phyloP scores from a whole-genome alignment of 2,329 filamentous ascomycete genomes.

The Verticillium tricorpus region DNA sequence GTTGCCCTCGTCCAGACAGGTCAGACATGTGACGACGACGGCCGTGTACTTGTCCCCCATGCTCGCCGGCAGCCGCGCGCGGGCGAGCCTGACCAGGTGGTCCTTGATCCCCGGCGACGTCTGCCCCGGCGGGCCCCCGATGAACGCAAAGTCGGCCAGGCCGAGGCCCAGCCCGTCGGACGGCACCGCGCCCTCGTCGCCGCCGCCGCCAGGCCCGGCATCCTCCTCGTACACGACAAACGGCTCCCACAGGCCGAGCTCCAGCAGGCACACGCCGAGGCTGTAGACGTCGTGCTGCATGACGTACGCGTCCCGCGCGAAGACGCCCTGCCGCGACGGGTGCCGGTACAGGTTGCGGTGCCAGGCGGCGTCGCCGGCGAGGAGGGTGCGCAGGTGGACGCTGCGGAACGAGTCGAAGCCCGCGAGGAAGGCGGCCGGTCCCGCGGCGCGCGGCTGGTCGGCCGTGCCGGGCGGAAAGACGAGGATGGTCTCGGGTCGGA shows the following conservation, averaged over 20 bases:
- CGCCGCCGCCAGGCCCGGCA: background rate
- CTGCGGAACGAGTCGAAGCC: constrained; percentile 39
- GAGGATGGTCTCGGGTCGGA: constrained; percentile 36
- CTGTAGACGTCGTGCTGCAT: constrained; percentile 56
- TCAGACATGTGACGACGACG: constrained; percentile 26
- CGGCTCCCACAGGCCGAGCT: constrained; percentile 44
- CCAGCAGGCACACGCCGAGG: constrained; percentile 47
- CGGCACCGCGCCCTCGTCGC: background rate
- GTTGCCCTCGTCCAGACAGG: constrained; percentile 25
- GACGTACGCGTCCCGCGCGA: constrained; percentile 30
- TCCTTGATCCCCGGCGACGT: constrained; percentile 4
- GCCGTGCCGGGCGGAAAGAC: constrained; percentile 16
- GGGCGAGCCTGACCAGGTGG: constrained; percentile 12
- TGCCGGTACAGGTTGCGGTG: constrained; percentile 46
- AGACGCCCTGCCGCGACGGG: constrained; percentile 38
- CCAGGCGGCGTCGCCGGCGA: constrained; percentile 32
- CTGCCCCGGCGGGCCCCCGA: background rate
- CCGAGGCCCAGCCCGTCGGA: background rate
- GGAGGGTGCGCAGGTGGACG: constrained; percentile 23
- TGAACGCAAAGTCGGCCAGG: background rate
- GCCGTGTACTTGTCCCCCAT: constrained; percentile 16
- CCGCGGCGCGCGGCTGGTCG: too few relatives aligned
- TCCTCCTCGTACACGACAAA: constrained; percentile 18
- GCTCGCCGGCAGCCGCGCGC: constrained; percentile 9
- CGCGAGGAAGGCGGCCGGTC: constrained; percentile 26